phyloP scores from a whole-genome alignment of 2,329 filamentous ascomycete genomes.

The Xylariaceae sp. region DNA sequence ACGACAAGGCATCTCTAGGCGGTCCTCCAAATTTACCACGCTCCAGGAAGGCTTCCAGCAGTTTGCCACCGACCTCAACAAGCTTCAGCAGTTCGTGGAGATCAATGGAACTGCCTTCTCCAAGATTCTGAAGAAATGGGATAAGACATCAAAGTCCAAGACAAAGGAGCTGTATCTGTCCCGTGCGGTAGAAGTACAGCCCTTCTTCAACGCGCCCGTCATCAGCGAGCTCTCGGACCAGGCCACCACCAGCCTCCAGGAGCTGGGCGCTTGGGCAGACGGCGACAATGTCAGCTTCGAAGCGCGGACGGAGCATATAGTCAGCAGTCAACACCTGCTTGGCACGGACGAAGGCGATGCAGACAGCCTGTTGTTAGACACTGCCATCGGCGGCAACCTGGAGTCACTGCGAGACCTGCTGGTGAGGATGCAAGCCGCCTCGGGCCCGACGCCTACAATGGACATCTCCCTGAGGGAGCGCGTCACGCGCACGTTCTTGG shows the following conservation, averaged over 20 bases:
- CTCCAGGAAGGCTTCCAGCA: slow-evolving; percentile 96
- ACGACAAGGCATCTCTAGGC: slow-evolving; percentile 71
- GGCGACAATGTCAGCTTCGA: slow-evolving; percentile 88
- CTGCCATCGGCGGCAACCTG: slow-evolving; percentile 75
- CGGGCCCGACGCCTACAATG: slow-evolving; percentile 42
- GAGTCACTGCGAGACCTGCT: slow-evolving; percentile 75
- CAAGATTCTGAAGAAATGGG: slow-evolving; percentile 99
- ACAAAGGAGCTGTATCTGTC: slow-evolving; percentile 97
- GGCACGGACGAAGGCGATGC: slow-evolving; percentile 84
- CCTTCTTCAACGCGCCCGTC: slow-evolving; percentile 95
- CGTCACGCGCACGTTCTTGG: slow-evolving; percentile 83
- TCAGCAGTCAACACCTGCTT: slow-evolving; percentile 59
- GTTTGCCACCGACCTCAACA: slow-evolving; percentile 94
- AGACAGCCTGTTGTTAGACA: slow-evolving; percentile 82
- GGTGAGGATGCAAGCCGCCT: slow-evolving; percentile 57
- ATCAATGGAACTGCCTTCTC: slow-evolving; percentile 97
- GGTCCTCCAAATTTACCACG: slow-evolving; percentile 89
- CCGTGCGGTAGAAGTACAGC: slow-evolving; percentile 91
- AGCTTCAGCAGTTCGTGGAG: slow-evolving; percentile 97
- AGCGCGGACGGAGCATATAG: slow-evolving; percentile 52
- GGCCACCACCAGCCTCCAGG: slow-evolving; percentile 90
- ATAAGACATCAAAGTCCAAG: slow-evolving; percentile 98
- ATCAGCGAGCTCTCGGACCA: slow-evolving; percentile 96
- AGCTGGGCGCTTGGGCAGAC: slow-evolving; percentile 94
- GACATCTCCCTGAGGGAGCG: slow-evolving; percentile 61